phyloP scores from a whole-genome alignment of 2,329 filamentous ascomycete genomes.

The Aspergillus brasiliensis region DNA sequence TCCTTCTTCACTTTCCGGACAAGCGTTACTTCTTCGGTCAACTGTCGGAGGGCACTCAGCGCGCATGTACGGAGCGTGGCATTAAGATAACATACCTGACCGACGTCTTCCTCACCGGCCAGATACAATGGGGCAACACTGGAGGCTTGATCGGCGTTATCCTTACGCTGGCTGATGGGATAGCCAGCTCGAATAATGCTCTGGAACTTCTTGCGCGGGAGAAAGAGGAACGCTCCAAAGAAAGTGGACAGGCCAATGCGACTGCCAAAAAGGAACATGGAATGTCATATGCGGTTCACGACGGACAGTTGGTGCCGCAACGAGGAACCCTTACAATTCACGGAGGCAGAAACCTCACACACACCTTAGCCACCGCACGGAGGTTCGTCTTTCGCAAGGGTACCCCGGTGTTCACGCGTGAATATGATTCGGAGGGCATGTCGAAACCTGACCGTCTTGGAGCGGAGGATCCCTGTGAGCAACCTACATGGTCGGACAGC shows the following conservation, averaged over 20 bases:
- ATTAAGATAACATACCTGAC: slow-evolving; percentile 65
- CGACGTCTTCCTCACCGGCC: slow-evolving; percentile 81
- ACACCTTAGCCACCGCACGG: slow-evolving; percentile 78
- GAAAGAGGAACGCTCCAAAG: slow-evolving; percentile 34
- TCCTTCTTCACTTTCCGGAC: slow-evolving; percentile 78
- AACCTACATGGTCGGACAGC: slow-evolving; percentile 73
- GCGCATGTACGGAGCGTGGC: slow-evolving; percentile 70
- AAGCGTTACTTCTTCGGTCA: slow-evolving; percentile 85
- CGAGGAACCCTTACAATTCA: slow-evolving; percentile 64
- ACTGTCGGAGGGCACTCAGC: slow-evolving; percentile 80
- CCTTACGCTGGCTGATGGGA: slow-evolving; percentile 75
- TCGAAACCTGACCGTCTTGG: slow-evolving; percentile 25
- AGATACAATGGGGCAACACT: slow-evolving; percentile 70
- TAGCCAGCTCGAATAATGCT: slow-evolving; percentile 51
- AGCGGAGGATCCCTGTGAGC: slow-evolving; percentile 32
- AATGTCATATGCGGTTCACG: slow-evolving; percentile 33
- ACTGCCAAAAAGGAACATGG: slow-evolving; percentile 29
- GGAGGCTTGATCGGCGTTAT: slow-evolving; percentile 86
- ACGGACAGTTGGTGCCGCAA: slow-evolving; percentile 24
- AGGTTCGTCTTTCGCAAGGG: slow-evolving; percentile 85
- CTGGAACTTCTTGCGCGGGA: slow-evolving; percentile 45
- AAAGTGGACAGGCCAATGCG: slow-evolving; percentile 20
- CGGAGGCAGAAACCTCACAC: slow-evolving; percentile 76
- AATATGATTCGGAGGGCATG: slow-evolving; percentile 55
- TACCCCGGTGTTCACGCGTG: slow-evolving; percentile 70